Percentiles rank a stretch among this genome's conserved stretches.
Conservation (phyloP, 805 yeast species). For the Myxozyma lipomycoides region DNA sequence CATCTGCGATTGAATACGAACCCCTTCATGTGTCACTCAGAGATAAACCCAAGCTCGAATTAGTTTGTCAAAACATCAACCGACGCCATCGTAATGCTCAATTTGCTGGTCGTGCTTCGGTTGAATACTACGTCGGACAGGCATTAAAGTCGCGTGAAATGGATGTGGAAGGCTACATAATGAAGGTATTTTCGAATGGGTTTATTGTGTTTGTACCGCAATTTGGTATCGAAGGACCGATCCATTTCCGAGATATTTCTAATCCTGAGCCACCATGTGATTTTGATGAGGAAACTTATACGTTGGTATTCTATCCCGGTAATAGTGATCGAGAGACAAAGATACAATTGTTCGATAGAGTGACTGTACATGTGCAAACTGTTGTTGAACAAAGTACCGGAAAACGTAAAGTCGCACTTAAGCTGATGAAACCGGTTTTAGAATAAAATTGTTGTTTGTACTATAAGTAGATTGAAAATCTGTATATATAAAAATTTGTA, state of each 20-base stretch:
- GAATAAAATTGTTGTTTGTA: not conserved
- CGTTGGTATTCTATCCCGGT: conserved; percentile 53
- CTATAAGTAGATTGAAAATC: not conserved
- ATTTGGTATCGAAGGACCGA: conserved; percentile 92
- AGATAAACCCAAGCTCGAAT: conserved; percentile 85
- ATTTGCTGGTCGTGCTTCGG: conserved; percentile 97
- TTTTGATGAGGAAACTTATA: conserved; percentile 75
- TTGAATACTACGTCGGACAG: conserved; percentile 97
- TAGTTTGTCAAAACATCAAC: conserved; percentile 83
- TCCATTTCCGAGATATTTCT: conserved; percentile 69
- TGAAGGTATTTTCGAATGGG: conserved; percentile 90
- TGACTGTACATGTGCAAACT: conserved; percentile 76
- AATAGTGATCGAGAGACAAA: conserved; percentile 42
- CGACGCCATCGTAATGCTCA: conserved; percentile 96
- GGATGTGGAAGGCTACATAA: conserved; percentile 82
- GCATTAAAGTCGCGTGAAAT: conserved; percentile 83
- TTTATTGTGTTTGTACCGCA: conserved; percentile 91
- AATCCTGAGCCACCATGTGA: conserved; percentile 59
- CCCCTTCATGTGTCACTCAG: conserved; percentile 74
- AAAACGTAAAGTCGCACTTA: conserved; percentile 82
- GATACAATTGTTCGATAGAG: conserved; percentile 76
- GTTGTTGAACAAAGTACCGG: conserved; percentile 83
- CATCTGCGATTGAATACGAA: conserved; percentile 97
- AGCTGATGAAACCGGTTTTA: conserved; percentile 28
- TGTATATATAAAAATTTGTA: not conserved